Evolutionary conservation across 352 stramenopile genomes (phyloP).

Genomic region (Globisporangium megalacanthum): DNA sequence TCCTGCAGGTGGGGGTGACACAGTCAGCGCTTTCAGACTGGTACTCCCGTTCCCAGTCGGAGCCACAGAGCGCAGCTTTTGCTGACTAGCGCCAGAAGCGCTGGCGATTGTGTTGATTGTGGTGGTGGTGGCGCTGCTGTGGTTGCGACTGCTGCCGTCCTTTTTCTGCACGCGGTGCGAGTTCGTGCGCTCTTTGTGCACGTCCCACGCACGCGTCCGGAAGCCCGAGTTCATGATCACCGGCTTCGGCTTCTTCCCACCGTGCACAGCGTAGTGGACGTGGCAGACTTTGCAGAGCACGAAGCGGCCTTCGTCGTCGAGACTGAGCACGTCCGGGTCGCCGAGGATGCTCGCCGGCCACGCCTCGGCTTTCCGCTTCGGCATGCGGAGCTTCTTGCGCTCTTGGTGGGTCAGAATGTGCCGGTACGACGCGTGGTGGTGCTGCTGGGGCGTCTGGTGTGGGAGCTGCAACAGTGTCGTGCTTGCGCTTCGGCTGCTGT

Average conservation of each 20-base stretch:
- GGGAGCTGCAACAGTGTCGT: slow-evolving; percentile 1
- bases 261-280: slow-evolving; percentile 74
- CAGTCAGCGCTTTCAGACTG: no score
- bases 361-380: slow-evolving; percentile 73
- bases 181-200: slow-evolving; percentile 79
- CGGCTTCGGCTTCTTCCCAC: slow-evolving; percentile 74
- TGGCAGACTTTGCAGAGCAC: slow-evolving; percentile 82
- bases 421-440: slow-evolving; percentile 9
- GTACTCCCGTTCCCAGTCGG: no score
- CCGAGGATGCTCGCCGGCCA: slow-evolving; percentile 64
- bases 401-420: slow-evolving; percentile 33
- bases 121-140: slow-evolving; percentile 2
- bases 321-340: slow-evolving; percentile 68
- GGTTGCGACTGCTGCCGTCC: slow-evolving; percentile 19
- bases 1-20: no score
- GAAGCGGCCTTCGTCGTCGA: slow-evolving; percentile 72
- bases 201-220: slow-evolving; percentile 69
- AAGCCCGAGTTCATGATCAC: slow-evolving; percentile 85
- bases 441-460: neutral
- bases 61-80: no score
- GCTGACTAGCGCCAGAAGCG: no score
- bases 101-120: neutral
- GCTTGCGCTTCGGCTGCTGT: neutral
- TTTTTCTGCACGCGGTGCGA: slow-evolving; percentile 70
- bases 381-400: slow-evolving; percentile 47